These are phyloP conservation scores for Vanilla planifolia DNA, from an alignment of 106 monocot species.

Conservation along the genomic window DNA sequence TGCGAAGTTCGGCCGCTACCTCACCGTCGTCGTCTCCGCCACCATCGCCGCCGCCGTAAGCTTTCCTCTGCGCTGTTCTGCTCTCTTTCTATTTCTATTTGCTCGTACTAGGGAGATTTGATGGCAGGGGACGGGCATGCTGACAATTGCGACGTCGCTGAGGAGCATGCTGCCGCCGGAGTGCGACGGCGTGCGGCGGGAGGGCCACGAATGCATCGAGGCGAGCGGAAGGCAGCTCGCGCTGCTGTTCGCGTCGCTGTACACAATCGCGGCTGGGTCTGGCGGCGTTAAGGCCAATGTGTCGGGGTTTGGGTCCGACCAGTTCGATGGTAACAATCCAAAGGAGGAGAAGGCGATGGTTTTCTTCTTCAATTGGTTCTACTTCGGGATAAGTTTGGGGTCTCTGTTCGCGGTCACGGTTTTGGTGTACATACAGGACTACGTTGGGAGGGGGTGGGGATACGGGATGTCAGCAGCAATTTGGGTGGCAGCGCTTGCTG, in stretches of 20 bases:
- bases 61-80: neutral
- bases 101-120: neutral
- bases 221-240: slow-evolving; percentile 51
- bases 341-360: slow-evolving; percentile 45
- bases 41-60: slow-evolving; percentile 30
- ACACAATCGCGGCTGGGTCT: slow-evolving; percentile 61
- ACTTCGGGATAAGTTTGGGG: slow-evolving; percentile 58
- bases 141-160: slow-evolving; percentile 47
- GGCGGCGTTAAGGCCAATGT: slow-evolving; percentile 77
- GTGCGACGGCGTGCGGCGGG: slow-evolving; percentile 23
- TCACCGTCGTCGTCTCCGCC: slow-evolving; percentile 51
- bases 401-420: slow-evolving; percentile 56
- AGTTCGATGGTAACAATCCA: slow-evolving; percentile 42
- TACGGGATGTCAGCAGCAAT: slow-evolving; percentile 47
- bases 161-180: slow-evolving; percentile 48
- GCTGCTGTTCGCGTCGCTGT: slow-evolving; percentile 56
- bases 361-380: slow-evolving; percentile 70
- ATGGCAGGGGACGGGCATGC: slow-evolving; percentile 48
- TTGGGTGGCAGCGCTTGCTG: slow-evolving; percentile 30
- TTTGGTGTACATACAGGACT: slow-evolving; percentile 57
- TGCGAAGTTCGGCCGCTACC: slow-evolving; percentile 73
- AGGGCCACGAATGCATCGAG: slow-evolving; percentile 27
- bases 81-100: neutral
- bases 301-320: slow-evolving; percentile 71
- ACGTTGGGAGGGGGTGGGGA: slow-evolving; percentile 56